These are phyloP conservation scores for Peterozyma xylosa DNA, from an alignment of 805 yeast species.

Conservation along the genomic window DNA sequence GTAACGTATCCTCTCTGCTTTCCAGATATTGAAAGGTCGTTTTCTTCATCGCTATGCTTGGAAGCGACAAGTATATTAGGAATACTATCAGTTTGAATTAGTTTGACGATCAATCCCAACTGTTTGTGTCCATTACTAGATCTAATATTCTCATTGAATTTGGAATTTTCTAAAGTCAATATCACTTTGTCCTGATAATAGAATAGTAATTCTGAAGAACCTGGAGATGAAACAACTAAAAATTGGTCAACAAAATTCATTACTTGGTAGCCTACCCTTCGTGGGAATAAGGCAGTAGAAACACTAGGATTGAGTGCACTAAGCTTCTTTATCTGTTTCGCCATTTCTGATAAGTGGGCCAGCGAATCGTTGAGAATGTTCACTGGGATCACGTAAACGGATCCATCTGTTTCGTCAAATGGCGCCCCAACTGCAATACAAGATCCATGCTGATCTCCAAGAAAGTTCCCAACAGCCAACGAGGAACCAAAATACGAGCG, in stretches of 20 bases:
- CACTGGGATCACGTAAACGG: conserved; percentile 34
- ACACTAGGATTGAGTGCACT: not conserved
- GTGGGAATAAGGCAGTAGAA: conserved; percentile 11
- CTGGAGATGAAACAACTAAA: conserved; percentile 45
- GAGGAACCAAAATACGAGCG: conserved; percentile 40
- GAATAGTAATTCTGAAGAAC: conserved; percentile 34
- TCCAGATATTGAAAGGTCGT: not conserved
- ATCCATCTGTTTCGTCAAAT: conserved; percentile 33
- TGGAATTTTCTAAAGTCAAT: conserved; percentile 18
- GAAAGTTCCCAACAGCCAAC: conserved; percentile 33
- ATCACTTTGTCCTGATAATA: conserved; percentile 19
- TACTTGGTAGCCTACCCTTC: conserved; percentile 35
- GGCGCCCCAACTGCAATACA: conserved; percentile 47
- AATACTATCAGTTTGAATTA: conserved; percentile 26
- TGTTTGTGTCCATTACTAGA: conserved; percentile 36
- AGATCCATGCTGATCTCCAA: conserved; percentile 20
- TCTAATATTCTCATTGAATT: conserved; percentile 17
- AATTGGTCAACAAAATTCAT: conserved; percentile 23
- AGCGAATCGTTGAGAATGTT: too few species aligned
- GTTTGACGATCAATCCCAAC: conserved; percentile 26
- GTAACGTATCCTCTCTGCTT: conserved; percentile 10
- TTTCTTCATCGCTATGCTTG: conserved; percentile 25
- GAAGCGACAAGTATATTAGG: conserved; percentile 39
- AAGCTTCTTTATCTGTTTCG: not conserved
- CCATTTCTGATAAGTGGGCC: conserved; percentile 18